Evolutionary conservation across 140 eudicot species (phyloP).

Genomic region (Stevia rebaudiana): DNA sequence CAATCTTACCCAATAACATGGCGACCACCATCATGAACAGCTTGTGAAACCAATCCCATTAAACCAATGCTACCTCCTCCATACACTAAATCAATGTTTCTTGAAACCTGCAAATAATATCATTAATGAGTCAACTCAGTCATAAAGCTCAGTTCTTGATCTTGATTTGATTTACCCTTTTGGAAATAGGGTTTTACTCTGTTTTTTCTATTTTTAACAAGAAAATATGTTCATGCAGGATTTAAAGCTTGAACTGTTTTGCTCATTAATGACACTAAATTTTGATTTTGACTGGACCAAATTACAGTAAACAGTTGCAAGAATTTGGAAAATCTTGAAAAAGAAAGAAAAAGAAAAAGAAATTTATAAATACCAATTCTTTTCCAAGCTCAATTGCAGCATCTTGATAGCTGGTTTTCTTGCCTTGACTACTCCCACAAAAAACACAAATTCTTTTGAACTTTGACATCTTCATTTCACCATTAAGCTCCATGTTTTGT

Average conservation of each 20-base stretch:
- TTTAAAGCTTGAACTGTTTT: constrained; percentile 2
- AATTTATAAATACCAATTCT: constrained; percentile 46
- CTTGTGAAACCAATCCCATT: constrained; percentile 91
- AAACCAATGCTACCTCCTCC: constrained; percentile 94
- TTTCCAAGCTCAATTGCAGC: constrained; percentile 90
- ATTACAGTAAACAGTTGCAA: background rate
- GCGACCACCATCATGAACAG: constrained; percentile 93
- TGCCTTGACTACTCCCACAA: constrained; percentile 96
- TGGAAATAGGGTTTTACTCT: background rate
- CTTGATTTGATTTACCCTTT: background rate
- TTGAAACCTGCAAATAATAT: constrained; percentile 48
- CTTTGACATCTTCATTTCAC: constrained; percentile 13
- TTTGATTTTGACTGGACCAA: background rate
- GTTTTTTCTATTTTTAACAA: background rate
- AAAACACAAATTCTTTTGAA: constrained; percentile 15
- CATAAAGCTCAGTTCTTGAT: background rate
- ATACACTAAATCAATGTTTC: constrained; percentile 84
- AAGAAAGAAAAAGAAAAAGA: background rate
- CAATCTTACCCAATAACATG: constrained; percentile 76
- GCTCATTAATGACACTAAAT: background rate
- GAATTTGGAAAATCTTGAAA: background rate
- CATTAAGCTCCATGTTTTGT: constrained; percentile 17
- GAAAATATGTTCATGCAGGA: constrained; percentile 15
- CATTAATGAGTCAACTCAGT: constrained; percentile 21
- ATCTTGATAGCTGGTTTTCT: constrained; percentile 82